These are phyloP conservation scores for Penicillium sp. DNA, from an alignment of 2,329 filamentous ascomycete genomes.

Conservation along the genomic window DNA sequence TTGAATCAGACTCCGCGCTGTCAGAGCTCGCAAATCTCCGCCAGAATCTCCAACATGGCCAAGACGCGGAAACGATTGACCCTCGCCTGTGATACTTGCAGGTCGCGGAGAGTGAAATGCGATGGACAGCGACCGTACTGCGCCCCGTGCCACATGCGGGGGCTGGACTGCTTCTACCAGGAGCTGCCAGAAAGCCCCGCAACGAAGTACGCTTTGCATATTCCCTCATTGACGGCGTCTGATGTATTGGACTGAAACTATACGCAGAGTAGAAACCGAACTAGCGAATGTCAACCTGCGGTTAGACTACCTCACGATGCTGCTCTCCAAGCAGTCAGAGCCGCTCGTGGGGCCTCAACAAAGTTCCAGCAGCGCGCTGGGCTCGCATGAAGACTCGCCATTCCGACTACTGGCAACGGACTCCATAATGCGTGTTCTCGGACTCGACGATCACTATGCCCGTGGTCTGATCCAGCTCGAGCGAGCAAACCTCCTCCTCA, in stretches of 20 bases:
- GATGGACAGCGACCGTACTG: conserved; percentile 29
- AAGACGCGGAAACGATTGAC: conserved; percentile 20
- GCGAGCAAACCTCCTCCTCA: no score
- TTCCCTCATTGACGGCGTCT: not conserved
- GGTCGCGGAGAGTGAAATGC: conserved; percentile 31
- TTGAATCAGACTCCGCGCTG: not conserved
- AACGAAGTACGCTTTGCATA: not conserved
- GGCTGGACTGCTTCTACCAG: conserved; percentile 20
- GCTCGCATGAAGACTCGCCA: no score
- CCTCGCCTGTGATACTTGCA: conserved; percentile 30
- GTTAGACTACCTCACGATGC: not conserved
- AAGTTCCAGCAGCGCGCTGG: no score
- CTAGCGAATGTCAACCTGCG: not conserved
- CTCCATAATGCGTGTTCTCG: no score
- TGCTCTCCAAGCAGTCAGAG: conserved; percentile 7
- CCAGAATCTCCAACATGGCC: not conserved
- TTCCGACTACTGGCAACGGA: no score
- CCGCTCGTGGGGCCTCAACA: conserved; percentile 11
- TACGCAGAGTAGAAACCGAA: not conserved
- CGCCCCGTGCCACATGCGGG: conserved; percentile 26
- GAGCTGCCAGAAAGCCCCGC: not conserved
- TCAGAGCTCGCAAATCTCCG: not conserved
- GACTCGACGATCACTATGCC: no score
- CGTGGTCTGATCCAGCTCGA: no score
- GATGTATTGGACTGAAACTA: no score